A percentile compares a stretch with the other conserved stretches of the same genome.
Conservation (phyloP, 805 yeast genomes). For the Saturnispora mendoncae region DNA sequence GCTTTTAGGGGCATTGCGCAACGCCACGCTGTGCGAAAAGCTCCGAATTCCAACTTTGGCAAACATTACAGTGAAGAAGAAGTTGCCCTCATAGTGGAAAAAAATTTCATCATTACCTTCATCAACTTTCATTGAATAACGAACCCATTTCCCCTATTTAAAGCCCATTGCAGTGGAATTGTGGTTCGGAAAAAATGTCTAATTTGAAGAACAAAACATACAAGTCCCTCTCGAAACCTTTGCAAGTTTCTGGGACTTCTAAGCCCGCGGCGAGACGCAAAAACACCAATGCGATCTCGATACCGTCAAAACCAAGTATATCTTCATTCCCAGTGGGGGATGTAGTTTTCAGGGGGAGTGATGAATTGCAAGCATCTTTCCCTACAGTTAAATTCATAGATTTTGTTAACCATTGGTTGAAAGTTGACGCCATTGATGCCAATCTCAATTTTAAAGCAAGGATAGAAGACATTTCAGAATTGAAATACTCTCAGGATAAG, state of each 20-base stretch:
- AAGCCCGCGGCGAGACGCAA: not conserved
- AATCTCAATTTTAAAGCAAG: not conserved
- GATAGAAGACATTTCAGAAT: too few species aligned
- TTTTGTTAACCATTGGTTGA: not conserved
- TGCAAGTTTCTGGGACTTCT: not conserved
- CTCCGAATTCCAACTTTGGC: not conserved
- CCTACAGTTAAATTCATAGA: not conserved
- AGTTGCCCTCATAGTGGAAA: not conserved
- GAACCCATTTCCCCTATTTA: too few species aligned
- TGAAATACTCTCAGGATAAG: too few species aligned
- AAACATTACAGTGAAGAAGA: not conserved
- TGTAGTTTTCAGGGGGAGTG: not conserved
- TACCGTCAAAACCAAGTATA: not conserved
- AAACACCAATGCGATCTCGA: not conserved
- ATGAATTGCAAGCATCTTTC: not conserved
- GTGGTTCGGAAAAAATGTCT: not conserved
- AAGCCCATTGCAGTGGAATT: not conserved
- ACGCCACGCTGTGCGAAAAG: not conserved
- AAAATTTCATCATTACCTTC: not conserved
- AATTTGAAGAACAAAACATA: not conserved
- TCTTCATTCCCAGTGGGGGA: not conserved
- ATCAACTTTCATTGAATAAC: too few species aligned
- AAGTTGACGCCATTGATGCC: not conserved
- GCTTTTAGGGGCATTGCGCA: slow-evolving; percentile 34
- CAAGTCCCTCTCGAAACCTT: not conserved